Percentiles rank a stretch among this genome's conserved stretches.
Evolutionary conservation across 2,329 filamentous ascomycete species (phyloP).

Genomic region (Diaporthe aspalathi): DNA sequence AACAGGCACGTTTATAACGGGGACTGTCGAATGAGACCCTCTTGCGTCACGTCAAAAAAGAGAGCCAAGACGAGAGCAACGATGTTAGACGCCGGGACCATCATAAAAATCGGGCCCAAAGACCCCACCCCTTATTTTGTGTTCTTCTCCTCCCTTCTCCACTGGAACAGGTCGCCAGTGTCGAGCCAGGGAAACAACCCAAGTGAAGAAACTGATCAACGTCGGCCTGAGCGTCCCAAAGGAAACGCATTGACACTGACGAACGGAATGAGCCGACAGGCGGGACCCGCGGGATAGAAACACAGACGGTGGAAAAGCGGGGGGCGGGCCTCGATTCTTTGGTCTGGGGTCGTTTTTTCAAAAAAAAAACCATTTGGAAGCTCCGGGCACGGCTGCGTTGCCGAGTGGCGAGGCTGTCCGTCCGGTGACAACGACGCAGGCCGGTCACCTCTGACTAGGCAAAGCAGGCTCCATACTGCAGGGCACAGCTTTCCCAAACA

Average conservation of each 20-base stretch:
- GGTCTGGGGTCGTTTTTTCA: not conserved
- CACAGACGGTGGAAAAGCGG: not conserved
- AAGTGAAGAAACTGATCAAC: constrained; percentile 4
- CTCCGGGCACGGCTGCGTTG: constrained; percentile 5
- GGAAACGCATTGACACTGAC: constrained; percentile 9
- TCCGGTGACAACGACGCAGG: not conserved
- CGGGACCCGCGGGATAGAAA: constrained; percentile 14
- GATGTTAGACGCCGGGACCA: not conserved
- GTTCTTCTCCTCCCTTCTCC: not conserved
- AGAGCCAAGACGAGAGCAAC: constrained; percentile 10
- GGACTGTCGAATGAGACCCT: not conserved
- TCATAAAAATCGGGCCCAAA: constrained; percentile 12
- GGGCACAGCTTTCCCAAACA: not conserved
- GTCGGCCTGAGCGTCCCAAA: not conserved
- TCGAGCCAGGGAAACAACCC: constrained; percentile 7
- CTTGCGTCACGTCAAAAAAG: not conserved
- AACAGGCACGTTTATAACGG: not conserved
- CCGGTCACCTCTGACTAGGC: not conserved
- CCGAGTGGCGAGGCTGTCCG: not conserved
- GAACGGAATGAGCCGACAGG: constrained; percentile 15
- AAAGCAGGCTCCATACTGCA: not conserved
- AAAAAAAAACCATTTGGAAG: too few species aligned
- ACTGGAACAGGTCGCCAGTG: not conserved
- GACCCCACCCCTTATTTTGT: constrained; percentile 14
- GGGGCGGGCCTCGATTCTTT: not conserved